phyloP scores from a whole-genome alignment of 495 filamentous ascomycete genomes.

The Neurospora africana region DNA sequence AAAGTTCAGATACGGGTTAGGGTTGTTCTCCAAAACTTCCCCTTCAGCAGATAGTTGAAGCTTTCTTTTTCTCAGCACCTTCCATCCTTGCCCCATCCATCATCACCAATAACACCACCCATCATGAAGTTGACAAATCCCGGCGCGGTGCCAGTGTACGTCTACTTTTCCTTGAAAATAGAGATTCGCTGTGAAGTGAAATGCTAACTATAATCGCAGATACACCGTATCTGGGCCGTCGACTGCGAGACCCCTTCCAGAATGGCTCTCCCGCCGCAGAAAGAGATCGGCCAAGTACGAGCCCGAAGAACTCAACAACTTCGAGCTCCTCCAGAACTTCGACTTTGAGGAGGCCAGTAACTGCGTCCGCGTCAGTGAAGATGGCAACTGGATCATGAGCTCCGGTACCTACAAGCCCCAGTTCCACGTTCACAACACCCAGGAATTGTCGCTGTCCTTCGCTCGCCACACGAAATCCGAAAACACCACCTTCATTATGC shows the following conservation, averaged over 20 bases:
- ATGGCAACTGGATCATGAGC: constrained; percentile 97
- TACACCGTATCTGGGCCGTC: constrained; percentile 89
- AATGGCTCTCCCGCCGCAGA: constrained; percentile 84
- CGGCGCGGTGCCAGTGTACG: constrained; percentile 74
- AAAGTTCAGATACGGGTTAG: background rate
- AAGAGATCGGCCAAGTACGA: constrained; percentile 93
- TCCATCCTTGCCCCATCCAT: background rate
- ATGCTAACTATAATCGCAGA: constrained; percentile 4
- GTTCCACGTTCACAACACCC: constrained; percentile 89
- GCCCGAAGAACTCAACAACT: constrained; percentile 80
- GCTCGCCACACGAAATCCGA: constrained; percentile 84
- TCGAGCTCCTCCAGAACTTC: constrained; percentile 95
- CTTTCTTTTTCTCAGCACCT: background rate
- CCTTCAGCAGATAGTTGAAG: background rate
- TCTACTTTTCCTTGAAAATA: background rate
- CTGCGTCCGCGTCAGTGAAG: constrained; percentile 83
- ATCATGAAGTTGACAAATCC: constrained; percentile 83
- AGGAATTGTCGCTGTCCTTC: constrained; percentile 85
- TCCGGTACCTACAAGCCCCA: constrained; percentile 93
- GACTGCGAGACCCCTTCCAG: constrained; percentile 81
- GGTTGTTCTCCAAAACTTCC: background rate
- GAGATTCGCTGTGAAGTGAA: background rate
- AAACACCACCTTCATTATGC: constrained; percentile 86
- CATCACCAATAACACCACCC: constrained; percentile 5
- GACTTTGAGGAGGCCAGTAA: constrained; percentile 97